Conservation (phyloP, 129 eudicot genomes). For the Glebionis coronaria region DNA sequence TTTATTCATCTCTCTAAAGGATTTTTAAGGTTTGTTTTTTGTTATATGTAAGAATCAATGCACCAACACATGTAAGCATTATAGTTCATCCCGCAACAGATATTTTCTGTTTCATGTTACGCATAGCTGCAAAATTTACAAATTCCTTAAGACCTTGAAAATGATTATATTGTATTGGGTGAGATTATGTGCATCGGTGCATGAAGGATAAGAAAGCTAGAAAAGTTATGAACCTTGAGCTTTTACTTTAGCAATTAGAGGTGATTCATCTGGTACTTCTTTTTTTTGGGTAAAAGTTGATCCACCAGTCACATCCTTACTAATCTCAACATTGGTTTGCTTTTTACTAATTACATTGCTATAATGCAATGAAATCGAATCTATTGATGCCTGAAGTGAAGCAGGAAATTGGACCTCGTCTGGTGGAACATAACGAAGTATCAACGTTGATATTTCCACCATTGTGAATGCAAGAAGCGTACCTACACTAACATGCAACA, state of each 20-base stretch:
- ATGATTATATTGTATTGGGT: no score
- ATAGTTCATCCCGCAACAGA: conserved; percentile 92
- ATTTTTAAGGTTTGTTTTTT: no score
- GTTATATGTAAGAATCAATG: conserved; percentile 62
- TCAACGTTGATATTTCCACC: no score
- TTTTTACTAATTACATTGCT: conserved; percentile 11
- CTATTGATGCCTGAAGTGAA: conserved; percentile 80
- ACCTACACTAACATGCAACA: no score
- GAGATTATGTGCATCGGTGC: no score
- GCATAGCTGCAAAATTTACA: conserved; percentile 36
- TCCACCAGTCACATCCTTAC: no score
- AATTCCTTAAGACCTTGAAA: background rate
- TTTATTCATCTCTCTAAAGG: no score
- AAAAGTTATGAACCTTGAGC: no score
- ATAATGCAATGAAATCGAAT: conserved; percentile 58
- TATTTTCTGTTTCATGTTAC: conserved; percentile 58
- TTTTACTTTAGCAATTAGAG: conserved; percentile 54
- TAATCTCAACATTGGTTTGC: conserved; percentile 36
- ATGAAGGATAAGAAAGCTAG: conserved; percentile 4
- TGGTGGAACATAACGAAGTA: no score
- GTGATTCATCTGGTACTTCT: conserved; percentile 34
- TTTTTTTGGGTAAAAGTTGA: conserved; percentile 34
- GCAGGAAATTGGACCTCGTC: no score
- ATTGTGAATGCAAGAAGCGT: no score
- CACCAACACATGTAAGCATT: conserved; percentile 75